Base-by-base conservation (phyloP, 1,284 basidiomycete genomes). In the Boletus sp. region DNA sequence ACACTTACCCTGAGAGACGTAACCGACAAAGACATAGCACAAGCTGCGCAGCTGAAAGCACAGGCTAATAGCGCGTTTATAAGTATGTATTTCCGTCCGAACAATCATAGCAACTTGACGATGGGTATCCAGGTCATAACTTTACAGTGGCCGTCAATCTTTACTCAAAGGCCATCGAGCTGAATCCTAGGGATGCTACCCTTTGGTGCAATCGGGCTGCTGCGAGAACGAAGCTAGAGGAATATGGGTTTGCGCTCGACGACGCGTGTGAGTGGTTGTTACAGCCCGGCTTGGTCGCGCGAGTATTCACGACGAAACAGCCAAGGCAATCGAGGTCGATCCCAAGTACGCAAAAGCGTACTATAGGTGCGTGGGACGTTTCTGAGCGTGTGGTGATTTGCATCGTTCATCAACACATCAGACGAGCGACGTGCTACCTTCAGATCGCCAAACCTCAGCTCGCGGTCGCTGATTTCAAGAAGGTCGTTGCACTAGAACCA, bases 261-360 rank as follows among this genome's bases (percentile, higher is more conserved):
- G 90, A 93, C 69, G 80, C 88, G 36, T 77, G 88, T 89, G 57
- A 64, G 84, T 74, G 27, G 19, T 51, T 48, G 5, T 32, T 37
- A 37, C 25, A n/a, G 50, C 50, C 30, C 19, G 2, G 17, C 16
- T 9, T 25, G 23, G 44, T 58, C 48, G 53, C 40, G 27, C 48
- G 45, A 52, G 42, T n/a, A 49, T 40, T 54, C 54, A 60, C 42
- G 55, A 43, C 26, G 32, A 44, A 13, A n/a, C 56, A 93, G 89
- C 78, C 52, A 87, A 84, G 62, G 96, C 95, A 7, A 89, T 99
- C 51, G 76, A 87, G 55, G 72, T 98, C 54, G 92, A 99, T 69
- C 81, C 90, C 1, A 86, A 83, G 59, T 97, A 96, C 66, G 85
- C 86, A 49, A 99, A 99, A 67, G 92, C 91, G 0, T 93, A 88